Conservation (phyloP, 441 rosid species). For the Jatropha multifida region DNA sequence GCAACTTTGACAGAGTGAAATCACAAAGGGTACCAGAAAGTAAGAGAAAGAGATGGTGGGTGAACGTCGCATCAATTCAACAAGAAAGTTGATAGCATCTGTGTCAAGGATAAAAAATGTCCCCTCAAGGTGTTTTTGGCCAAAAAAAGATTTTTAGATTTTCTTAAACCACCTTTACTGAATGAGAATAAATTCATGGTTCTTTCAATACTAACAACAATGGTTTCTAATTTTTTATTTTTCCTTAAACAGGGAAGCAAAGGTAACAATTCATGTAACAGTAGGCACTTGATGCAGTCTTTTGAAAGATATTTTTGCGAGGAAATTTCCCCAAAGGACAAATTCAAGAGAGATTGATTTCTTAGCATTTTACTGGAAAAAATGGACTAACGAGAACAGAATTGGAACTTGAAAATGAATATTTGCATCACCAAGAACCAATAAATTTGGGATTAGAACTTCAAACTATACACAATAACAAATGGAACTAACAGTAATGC, state of each 20-base stretch:
- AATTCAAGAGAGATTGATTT: neutral
- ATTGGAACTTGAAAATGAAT: neutral
- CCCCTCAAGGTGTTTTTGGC: neutral
- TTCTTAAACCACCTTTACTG: neutral
- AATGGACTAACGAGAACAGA: neutral
- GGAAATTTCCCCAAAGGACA: neutral
- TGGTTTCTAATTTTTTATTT: neutral
- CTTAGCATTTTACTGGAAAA: neutral
- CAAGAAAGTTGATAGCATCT: neutral
- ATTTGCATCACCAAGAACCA: neutral
- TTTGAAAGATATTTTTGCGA: neutral
- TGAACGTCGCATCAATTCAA: neutral
- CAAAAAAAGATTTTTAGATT: neutral
- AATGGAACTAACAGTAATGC: slow-evolving; percentile 1
- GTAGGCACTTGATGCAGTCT: slow-evolving; percentile 8
- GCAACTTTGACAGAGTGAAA: slow-evolving; percentile 1
- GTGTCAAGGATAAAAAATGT: neutral
- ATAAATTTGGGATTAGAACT: neutral
- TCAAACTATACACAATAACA: neutral
- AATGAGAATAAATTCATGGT: slow-evolving; percentile 4
- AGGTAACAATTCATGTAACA: neutral
- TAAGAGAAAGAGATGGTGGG: neutral
- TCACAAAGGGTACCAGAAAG: neutral
- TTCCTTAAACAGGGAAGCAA: neutral
- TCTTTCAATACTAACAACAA: neutral